Conservation (phyloP, 2,329 filamentous ascomycete genomes). For the Zymoseptoria crescenta region DNA sequence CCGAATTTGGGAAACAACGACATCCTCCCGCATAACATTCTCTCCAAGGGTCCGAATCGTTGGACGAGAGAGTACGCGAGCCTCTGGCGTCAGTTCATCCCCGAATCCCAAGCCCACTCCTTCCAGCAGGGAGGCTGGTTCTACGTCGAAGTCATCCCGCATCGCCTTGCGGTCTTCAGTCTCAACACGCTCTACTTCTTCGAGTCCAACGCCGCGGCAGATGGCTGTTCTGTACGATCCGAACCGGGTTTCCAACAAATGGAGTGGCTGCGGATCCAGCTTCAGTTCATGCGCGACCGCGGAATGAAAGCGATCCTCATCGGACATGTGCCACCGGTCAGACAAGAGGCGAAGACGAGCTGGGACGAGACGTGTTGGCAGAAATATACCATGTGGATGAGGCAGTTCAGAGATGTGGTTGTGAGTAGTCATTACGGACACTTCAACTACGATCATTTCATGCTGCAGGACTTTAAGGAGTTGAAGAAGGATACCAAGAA, state of each 20-base stretch:
- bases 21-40: constrained; percentile 92
- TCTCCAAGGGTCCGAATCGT: constrained; percentile 73
- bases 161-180: constrained; percentile 80
- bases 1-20: constrained; percentile 97
- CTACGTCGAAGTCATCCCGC: constrained; percentile 81
- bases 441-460: constrained; percentile 98
- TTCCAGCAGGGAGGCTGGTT: constrained; percentile 95
- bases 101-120: constrained; percentile 81
- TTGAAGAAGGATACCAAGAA: constrained; percentile 52
- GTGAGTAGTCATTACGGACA: constrained; percentile 76
- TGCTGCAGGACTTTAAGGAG: constrained; percentile 77
- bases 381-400: constrained; percentile 86
- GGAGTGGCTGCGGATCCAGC: constrained; percentile 88
- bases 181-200: constrained; percentile 90
- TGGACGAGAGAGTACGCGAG: constrained; percentile 72
- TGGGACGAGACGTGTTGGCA: constrained; percentile 99
- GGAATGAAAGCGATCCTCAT: constrained; percentile 92
- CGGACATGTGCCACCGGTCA: constrained; percentile 86
- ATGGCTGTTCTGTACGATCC: constrained; percentile 70
- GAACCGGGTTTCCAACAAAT: constrained; percentile 92
- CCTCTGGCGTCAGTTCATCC: constrained; percentile 82
- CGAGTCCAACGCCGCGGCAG: constrained; percentile 82
- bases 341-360: constrained; percentile 72
- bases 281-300: constrained; percentile 71
- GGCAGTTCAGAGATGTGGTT: constrained; percentile 85